Conservation (phyloP, 1,284 basidiomycete genomes). For the Ustanciosporium gigantosporum region DNA sequence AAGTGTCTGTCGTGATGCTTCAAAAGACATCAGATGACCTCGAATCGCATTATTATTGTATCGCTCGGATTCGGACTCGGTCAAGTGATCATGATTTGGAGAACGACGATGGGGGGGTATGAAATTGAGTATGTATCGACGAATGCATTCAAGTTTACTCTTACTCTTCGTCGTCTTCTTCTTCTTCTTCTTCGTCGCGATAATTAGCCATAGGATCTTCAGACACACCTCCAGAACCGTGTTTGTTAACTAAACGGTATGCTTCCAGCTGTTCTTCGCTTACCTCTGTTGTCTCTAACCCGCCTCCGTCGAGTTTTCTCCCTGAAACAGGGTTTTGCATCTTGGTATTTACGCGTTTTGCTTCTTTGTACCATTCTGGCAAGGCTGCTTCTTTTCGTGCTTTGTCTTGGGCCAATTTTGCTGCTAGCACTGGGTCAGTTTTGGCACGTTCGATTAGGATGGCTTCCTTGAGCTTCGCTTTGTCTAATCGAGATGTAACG, state of each 20-base stretch:
- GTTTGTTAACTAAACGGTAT: conserved; percentile 69
- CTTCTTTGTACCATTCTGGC: conserved; percentile 47
- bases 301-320: conserved; percentile 42
- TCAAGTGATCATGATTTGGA: too few species aligned
- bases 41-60: too few species aligned
- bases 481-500: conserved; percentile 23
- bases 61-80: too few species aligned
- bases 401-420: conserved; percentile 1
- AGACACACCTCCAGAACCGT: conserved; percentile 65
- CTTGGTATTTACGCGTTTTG: conserved; percentile 29
- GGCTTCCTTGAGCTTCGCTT: conserved; percentile 15
- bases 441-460: conserved; percentile 30
- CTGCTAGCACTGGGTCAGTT: conserved; percentile 10
- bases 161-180: too few species aligned
- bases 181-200: conserved; percentile 67
- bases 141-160: too few species aligned
- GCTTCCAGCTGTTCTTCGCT: conserved; percentile 91
- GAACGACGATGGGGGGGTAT: not conserved
- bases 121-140: too few species aligned
- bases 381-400: conserved; percentile 6
- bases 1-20: too few species aligned
- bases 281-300: conserved; percentile 72
- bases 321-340: not conserved
- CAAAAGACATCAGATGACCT: too few species aligned
- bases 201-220: conserved; percentile 91